Evolutionary conservation across 306 rosid species (phyloP).

Genomic region (Vigna hirtella): DNA sequence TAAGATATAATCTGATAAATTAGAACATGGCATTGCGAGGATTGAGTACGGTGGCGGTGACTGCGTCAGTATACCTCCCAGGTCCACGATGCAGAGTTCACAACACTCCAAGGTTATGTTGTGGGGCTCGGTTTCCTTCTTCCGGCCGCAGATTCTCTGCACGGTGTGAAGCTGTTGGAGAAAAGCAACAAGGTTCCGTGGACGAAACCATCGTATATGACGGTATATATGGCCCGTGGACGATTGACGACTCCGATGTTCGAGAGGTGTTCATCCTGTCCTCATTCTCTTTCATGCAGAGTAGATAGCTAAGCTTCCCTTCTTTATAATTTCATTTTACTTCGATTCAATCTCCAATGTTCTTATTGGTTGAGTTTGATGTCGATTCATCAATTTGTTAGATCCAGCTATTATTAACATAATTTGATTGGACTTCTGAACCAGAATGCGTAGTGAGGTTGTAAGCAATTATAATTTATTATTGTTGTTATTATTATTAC

Average conservation of each 20-base stretch:
- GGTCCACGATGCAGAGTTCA: conserved; percentile 18
- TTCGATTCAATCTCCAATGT: background rate
- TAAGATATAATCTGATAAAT: background rate
- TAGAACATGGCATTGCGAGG: conserved; percentile 44
- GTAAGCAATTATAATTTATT: background rate
- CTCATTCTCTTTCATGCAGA: background rate
- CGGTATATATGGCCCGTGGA: conserved; percentile 94
- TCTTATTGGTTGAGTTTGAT: background rate
- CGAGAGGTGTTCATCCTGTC: conserved; percentile 59
- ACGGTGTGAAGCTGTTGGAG: conserved; percentile 68
- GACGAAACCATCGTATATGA: conserved; percentile 52
- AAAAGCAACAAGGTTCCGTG: conserved; percentile 51
- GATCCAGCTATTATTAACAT: background rate
- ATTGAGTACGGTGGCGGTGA: conserved; percentile 37
- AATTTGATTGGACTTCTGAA: conserved; percentile 5
- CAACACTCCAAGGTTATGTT: conserved; percentile 10
- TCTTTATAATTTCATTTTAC: conserved; percentile 3
- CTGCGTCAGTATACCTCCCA: conserved; percentile 25
- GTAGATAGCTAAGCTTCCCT: conserved; percentile 16
- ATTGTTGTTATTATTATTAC: background rate
- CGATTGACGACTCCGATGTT: conserved; percentile 73
- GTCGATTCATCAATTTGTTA: conserved; percentile 12
- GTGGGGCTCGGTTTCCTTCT: conserved; percentile 7
- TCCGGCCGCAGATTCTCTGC: conserved; percentile 31
- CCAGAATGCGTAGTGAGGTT: background rate